A percentile compares a stretch with the other conserved stretches of the same genome.
phyloP scores from a whole-genome alignment of 2,329 filamentous ascomycete genomes.

The Emergomyces orientalis region DNA sequence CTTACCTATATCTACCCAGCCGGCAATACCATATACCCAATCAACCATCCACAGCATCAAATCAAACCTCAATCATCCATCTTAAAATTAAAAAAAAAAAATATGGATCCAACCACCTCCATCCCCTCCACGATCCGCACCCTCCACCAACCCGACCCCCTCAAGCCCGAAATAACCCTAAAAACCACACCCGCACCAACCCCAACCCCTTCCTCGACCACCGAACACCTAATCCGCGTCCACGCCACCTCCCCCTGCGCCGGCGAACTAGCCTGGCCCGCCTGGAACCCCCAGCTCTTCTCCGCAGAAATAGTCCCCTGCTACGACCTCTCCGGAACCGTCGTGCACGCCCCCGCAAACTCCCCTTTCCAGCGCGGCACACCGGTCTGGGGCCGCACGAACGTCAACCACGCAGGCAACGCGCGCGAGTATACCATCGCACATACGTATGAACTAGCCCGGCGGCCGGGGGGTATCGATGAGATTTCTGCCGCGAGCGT shows the following conservation, averaged over 20 bases:
- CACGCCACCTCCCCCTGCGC: conserved; percentile 32
- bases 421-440: conserved; percentile 32
- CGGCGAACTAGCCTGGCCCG: conserved; percentile 36
- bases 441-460: conserved; percentile 28
- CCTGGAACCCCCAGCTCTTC: conserved; percentile 14
- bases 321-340: conserved; percentile 34
- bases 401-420: conserved; percentile 28
- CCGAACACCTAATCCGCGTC: conserved; percentile 33
- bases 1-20: no score
- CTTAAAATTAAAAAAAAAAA: not conserved
- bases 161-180: not conserved
- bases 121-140: not conserved
- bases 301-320: conserved; percentile 28
- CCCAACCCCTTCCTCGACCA: conserved; percentile 12
- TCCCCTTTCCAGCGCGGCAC: conserved; percentile 32
- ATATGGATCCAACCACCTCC: not conserved
- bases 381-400: conserved; percentile 31
- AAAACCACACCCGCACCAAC: conserved; percentile 16
- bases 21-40: no score
- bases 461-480: conserved; percentile 26
- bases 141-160: conserved; percentile 4
- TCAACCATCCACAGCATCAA: no score
- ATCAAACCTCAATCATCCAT: not conserved
- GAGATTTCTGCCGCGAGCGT: conserved; percentile 32
- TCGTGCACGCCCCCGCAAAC: conserved; percentile 27